Conservation (phyloP, 768 basidiomycete genomes). For the Chalciporus piperatus region DNA sequence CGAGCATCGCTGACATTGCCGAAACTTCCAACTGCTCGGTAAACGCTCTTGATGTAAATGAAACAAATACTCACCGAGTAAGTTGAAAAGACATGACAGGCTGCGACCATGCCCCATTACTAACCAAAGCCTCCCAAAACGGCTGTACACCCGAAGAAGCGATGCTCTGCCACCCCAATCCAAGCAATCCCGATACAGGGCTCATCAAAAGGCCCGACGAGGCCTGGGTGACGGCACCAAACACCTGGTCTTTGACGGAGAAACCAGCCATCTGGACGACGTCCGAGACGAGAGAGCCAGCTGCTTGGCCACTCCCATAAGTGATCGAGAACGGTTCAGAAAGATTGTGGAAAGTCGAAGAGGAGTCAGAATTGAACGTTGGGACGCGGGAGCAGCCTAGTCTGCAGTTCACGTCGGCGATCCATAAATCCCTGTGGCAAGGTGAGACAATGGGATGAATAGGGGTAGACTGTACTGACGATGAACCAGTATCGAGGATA, state of each 20-base stretch:
- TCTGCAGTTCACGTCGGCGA: slow-evolving; percentile 54
- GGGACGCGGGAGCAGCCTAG: slow-evolving; percentile 45
- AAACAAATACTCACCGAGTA: slow-evolving; percentile 50
- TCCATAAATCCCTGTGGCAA: slow-evolving; percentile 73
- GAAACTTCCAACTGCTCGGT: slow-evolving; percentile 30
- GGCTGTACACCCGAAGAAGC: slow-evolving; percentile 70
- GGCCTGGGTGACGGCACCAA: slow-evolving; percentile 60
- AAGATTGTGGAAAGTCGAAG: slow-evolving; percentile 58
- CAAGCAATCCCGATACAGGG: slow-evolving; percentile 87
- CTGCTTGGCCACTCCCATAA: slow-evolving; percentile 80
- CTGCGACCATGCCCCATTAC: slow-evolving; percentile 55
- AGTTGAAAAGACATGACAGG: slow-evolving; percentile 85
- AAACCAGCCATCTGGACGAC: slow-evolving; percentile 89
- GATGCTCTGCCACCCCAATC: slow-evolving; percentile 76
- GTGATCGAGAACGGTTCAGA: slow-evolving; percentile 60
- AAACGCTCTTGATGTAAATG: neutral
- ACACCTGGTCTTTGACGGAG: slow-evolving; percentile 70
- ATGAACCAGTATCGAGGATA: slow-evolving; percentile 87
- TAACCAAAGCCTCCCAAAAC: slow-evolving; percentile 80
- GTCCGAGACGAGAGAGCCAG: slow-evolving; percentile 70
- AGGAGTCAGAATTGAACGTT: slow-evolving; percentile 49
- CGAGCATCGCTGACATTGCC: slow-evolving; percentile 42
- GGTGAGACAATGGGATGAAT: neutral
- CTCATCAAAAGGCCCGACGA: slow-evolving; percentile 55
- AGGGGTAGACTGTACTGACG: slow-evolving; percentile 36